Conservation (phyloP, 2,329 filamentous ascomycete species). For the Ophiostoma piceae region DNA sequence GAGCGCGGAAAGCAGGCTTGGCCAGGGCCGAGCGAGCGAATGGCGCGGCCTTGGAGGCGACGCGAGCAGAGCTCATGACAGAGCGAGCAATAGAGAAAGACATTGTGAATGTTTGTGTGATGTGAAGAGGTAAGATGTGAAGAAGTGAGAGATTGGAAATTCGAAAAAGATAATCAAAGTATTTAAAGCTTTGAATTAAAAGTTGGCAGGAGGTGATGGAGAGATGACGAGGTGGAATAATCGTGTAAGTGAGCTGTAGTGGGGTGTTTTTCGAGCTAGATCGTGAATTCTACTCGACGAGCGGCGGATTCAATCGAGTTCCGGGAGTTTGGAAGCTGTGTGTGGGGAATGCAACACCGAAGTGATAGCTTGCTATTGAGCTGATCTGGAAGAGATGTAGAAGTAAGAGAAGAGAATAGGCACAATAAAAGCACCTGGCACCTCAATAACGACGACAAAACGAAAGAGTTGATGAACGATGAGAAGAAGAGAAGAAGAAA, state of each 20-base stretch:
- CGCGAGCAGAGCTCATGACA: constrained; percentile 32
- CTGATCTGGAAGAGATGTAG: not conserved
- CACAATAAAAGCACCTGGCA: constrained; percentile 33
- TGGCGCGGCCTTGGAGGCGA: constrained; percentile 31
- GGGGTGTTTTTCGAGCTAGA: constrained; percentile 18
- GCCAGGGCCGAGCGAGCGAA: constrained; percentile 27
- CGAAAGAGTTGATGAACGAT: constrained; percentile 26
- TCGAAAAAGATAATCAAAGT: not conserved
- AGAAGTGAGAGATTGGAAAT: not conserved
- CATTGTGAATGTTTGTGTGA: constrained; percentile 29
- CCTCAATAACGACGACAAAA: constrained; percentile 38
- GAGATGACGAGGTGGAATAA: constrained; percentile 4
- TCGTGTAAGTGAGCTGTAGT: constrained; percentile 19
- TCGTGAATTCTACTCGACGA: constrained; percentile 23
- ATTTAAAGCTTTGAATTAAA: not conserved
- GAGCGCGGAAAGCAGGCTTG: constrained; percentile 24
- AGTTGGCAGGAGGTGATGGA: not conserved
- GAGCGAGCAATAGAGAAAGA: constrained; percentile 30
- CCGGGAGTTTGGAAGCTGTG: constrained; percentile 19
- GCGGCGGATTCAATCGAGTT: constrained; percentile 17
- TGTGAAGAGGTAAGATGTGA: not conserved
- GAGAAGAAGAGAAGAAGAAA: constrained; percentile 12
- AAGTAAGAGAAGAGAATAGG: constrained; percentile 23
- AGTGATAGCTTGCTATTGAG: not conserved
- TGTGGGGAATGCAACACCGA: constrained; percentile 25